Evolutionary conservation across 1,139 yeast genomes (phyloP).

Genomic region (Yamadazyma spencermartinsiae): DNA sequence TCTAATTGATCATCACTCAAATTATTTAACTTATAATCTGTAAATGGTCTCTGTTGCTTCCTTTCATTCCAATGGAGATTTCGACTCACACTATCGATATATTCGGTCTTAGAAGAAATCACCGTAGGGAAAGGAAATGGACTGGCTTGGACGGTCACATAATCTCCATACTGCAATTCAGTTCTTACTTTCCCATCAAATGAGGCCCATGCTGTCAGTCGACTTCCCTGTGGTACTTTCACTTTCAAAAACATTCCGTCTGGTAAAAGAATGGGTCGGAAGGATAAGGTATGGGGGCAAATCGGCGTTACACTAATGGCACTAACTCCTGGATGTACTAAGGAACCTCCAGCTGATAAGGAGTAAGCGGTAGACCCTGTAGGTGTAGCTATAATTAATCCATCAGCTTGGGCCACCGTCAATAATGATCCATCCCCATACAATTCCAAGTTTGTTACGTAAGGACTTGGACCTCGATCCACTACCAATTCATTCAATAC

Average conservation of each 20-base stretch:
- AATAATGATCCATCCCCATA: constrained; percentile 79
- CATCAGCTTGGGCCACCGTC: constrained; percentile 90
- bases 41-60: constrained; percentile 76
- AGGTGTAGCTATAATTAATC: constrained; percentile 84
- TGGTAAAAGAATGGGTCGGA: constrained; percentile 83
- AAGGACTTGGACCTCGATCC: constrained; percentile 88
- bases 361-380: constrained; percentile 94
- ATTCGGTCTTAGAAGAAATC: constrained; percentile 70
- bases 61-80: constrained; percentile 86
- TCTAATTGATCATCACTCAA: constrained; percentile 16
- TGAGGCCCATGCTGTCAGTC: constrained; percentile 88
- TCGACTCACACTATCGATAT: constrained; percentile 79
- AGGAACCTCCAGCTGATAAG: constrained; percentile 85
- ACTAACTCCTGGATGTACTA: constrained; percentile 87
- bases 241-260: constrained; percentile 81
- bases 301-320: constrained; percentile 90
- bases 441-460: constrained; percentile 77
- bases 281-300: constrained; percentile 88
- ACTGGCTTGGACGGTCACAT: constrained; percentile 73
- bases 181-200: constrained; percentile 83
- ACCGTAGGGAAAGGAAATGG: constrained; percentile 88
- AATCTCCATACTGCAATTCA: constrained; percentile 70
- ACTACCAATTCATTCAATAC: constrained; percentile 82
- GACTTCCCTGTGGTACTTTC: constrained; percentile 64
- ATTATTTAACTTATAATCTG: constrained; percentile 18